A percentile compares a stretch with the other conserved stretches of the same genome.
Conservation (phyloP, 1,284 basidiomycete species). For the Mycena citricolor region DNA sequence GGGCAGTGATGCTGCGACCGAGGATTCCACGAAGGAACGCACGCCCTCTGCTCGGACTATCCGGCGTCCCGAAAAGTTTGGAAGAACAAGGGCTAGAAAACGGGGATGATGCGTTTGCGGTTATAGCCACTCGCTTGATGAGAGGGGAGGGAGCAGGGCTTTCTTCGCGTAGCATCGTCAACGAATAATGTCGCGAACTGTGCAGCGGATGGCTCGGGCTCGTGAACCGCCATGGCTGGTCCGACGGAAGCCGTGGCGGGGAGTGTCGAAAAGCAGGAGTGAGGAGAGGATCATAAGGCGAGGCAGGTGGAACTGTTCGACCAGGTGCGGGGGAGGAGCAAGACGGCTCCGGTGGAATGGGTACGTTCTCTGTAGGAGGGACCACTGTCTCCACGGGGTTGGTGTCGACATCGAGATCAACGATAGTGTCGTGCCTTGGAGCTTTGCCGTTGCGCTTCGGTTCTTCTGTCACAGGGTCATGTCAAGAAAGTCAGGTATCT, state of each 20-base stretch:
- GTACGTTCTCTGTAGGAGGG: constrained; percentile 19
- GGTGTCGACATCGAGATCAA: constrained; percentile 40
- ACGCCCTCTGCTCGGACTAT: constrained; percentile 34
- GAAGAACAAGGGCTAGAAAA: constrained; percentile 26
- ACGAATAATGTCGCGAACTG: constrained; percentile 58
- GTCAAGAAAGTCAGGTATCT: constrained; percentile 5
- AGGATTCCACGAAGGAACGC: constrained; percentile 41
- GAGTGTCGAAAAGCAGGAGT: constrained; percentile 76
- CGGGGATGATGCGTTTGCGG: constrained; percentile 28
- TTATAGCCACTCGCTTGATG: constrained; percentile 5
- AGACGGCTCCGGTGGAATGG: too few relatives aligned
- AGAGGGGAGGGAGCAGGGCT: constrained; percentile 33
- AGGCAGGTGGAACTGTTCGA: constrained; percentile 46
- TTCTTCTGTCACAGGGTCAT: constrained; percentile 38
- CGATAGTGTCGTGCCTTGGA: constrained; percentile 39
- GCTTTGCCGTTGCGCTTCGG: constrained; percentile 34
- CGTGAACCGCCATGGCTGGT: constrained; percentile 75
- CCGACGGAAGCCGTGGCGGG: constrained; percentile 63
- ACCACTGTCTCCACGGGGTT: constrained; percentile 22
- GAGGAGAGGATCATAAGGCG: constrained; percentile 68
- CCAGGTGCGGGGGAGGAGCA: constrained; percentile 35
- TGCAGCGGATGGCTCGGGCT: constrained; percentile 71
- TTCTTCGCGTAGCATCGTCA: constrained; percentile 52
- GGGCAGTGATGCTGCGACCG: constrained; percentile 27
- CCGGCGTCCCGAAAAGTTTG: constrained; percentile 34